Percentiles rank a stretch among this genome's conserved stretches.
These are phyloP conservation scores for Sordariomycetes sp. DNA, from an alignment of 2,329 filamentous ascomycete species.

Conservation along the genomic window DNA sequence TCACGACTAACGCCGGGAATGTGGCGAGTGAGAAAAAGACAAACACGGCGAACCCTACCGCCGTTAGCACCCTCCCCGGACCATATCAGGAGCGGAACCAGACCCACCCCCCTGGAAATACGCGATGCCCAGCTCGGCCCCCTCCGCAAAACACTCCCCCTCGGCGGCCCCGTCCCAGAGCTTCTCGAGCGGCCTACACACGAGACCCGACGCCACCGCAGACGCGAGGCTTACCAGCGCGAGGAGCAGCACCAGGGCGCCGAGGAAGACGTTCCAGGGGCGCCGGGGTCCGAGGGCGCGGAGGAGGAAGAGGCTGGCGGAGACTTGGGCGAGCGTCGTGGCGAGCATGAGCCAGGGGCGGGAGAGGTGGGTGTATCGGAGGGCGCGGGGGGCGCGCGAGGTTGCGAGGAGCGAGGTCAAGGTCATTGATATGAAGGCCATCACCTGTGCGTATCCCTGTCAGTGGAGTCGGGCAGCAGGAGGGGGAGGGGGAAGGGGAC, in stretches of 20 bases:
- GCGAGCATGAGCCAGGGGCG: slow-evolving; percentile 22
- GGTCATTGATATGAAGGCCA: slow-evolving; percentile 19
- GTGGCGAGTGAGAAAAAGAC: slow-evolving; percentile 21
- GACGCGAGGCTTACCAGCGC: slow-evolving; percentile 17
- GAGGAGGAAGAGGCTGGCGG: slow-evolving; percentile 21
- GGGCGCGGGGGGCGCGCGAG: slow-evolving; percentile 13
- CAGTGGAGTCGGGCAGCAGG: background rate
- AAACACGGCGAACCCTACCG: slow-evolving; percentile 16
- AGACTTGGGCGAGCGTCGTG: slow-evolving; percentile 20
- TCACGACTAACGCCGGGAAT: slow-evolving; percentile 17
- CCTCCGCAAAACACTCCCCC: slow-evolving; percentile 18
- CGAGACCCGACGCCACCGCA: slow-evolving; percentile 18
- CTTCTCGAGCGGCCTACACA: slow-evolving; percentile 22
- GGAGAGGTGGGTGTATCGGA: slow-evolving; percentile 19
- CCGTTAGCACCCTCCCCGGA: background rate
- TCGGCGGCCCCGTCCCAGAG: slow-evolving; percentile 17
- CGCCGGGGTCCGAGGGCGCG: slow-evolving; percentile 14
- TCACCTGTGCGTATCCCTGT: slow-evolving; percentile 11
- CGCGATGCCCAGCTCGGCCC: slow-evolving; percentile 17
- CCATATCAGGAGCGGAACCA: background rate
- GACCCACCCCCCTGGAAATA: slow-evolving; percentile 18
- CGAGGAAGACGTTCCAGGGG: slow-evolving; percentile 17
- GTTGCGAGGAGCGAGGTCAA: slow-evolving; percentile 18
- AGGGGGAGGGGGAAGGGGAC: slow-evolving; percentile 1
- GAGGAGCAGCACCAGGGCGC: slow-evolving; percentile 16